phyloP scores from a whole-genome alignment of 805 yeast species.

The Tetrapisispora arboricola region DNA sequence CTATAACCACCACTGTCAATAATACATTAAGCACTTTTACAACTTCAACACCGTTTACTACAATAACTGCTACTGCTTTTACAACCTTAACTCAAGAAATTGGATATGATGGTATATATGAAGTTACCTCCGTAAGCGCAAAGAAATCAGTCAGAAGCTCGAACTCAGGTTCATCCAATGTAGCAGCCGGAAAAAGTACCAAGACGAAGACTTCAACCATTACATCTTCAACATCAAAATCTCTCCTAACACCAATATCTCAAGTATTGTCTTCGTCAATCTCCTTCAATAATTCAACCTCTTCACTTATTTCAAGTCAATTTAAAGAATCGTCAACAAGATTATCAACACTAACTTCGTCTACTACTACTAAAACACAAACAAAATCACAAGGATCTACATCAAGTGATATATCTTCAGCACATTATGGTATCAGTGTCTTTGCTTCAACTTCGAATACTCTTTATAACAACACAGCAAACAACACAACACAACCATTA shows the following conservation, averaged over 20 bases:
- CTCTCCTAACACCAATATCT: conserved; percentile 12
- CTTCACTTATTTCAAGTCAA: background rate
- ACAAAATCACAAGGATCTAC: too few relatives aligned
- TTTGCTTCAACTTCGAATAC: background rate
- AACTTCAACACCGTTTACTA: conserved; percentile 1
- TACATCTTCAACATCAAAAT: too few relatives aligned
- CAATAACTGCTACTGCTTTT: background rate
- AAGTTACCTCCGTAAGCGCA: too few relatives aligned
- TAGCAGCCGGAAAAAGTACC: too few relatives aligned
- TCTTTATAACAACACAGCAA: background rate
- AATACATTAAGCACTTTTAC: conserved; percentile 1
- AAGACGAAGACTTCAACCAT: too few relatives aligned
- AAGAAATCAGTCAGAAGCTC: too few relatives aligned
- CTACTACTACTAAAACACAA: background rate
- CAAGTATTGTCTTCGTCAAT: conserved; percentile 4
- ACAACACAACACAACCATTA: background rate
- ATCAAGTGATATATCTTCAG: background rate
- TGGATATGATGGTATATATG: background rate
- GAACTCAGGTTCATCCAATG: too few relatives aligned
- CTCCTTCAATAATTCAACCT: background rate
- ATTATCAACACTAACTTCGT: background rate
- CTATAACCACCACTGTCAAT: conserved; percentile 1
- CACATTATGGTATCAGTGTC: background rate
- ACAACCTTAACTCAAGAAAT: conserved; percentile 2
- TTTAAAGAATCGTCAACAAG: background rate